Conservation (phyloP, 345 rosid genomes). For the Dipteronia dyeriana region DNA sequence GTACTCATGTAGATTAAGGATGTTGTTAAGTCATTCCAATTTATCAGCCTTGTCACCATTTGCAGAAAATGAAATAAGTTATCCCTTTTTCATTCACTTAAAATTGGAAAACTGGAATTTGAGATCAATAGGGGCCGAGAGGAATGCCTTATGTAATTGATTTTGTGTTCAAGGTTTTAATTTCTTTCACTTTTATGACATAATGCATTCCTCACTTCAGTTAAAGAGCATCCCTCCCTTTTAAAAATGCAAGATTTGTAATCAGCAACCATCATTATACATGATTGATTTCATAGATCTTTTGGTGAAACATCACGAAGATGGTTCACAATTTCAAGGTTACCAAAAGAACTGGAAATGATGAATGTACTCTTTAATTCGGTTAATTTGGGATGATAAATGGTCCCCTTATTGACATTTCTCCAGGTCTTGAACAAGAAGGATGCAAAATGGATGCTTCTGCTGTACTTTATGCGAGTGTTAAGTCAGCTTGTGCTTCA, state of each 20-base stretch:
- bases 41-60: not conserved
- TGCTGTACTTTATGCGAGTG: slow-evolving; percentile 79
- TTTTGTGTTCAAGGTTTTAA: not conserved
- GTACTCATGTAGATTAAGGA: not conserved
- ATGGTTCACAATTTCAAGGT: slow-evolving; percentile 12
- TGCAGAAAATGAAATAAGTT: not conserved
- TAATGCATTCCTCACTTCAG: too few species aligned
- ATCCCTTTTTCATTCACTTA: not conserved
- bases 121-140: not conserved
- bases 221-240: too few species aligned
- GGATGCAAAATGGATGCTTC: slow-evolving; percentile 91
- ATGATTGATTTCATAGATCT: not conserved
- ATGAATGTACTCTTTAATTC: not conserved
- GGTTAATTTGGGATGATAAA: slow-evolving; percentile 18
- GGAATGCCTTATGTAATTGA: not conserved
- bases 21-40: not conserved
- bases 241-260: too few species aligned
- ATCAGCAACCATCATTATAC: not conserved
- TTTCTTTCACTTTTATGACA: not conserved
- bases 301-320: not conserved
- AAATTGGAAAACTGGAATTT: not conserved
- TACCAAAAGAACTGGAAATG: not conserved
- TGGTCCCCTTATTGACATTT: slow-evolving; percentile 8
- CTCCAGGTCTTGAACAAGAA: slow-evolving; percentile 81
- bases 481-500: slow-evolving; percentile 71